These are phyloP conservation scores for Suhomyces canberraensis DNA, from an alignment of 805 yeast species.

Conservation along the genomic window DNA sequence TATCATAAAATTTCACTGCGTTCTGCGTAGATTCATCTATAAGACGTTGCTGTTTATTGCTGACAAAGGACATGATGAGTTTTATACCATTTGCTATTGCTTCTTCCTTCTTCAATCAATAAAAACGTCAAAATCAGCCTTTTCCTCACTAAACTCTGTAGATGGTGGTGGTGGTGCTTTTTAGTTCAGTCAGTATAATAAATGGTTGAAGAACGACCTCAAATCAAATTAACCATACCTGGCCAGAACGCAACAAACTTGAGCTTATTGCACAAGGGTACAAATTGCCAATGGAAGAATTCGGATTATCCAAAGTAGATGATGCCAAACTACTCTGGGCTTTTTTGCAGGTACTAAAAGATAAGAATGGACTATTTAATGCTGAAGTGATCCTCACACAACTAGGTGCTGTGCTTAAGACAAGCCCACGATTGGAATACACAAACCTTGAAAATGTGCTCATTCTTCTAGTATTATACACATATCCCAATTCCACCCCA, in stretches of 20 bases:
- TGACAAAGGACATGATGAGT: constrained; percentile 24
- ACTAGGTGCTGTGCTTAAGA: constrained; percentile 37
- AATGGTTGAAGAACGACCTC: too few relatives aligned
- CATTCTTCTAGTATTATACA: background rate
- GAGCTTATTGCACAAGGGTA: too few relatives aligned
- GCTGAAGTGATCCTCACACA: background rate
- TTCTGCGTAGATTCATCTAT: constrained; percentile 29
- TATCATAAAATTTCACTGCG: constrained; percentile 32
- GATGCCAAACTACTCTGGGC: background rate
- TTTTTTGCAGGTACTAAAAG: background rate
- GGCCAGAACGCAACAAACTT: too few relatives aligned
- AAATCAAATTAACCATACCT: too few relatives aligned
- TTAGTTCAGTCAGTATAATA: too few relatives aligned
- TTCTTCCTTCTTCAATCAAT: too few relatives aligned
- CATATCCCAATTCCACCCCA: constrained; percentile 1
- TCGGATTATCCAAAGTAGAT: background rate
- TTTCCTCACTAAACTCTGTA: too few relatives aligned
- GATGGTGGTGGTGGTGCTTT: too few relatives aligned
- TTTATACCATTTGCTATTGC: too few relatives aligned
- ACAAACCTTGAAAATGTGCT: constrained; percentile 1
- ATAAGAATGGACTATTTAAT: background rate
- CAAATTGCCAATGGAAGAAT: too few relatives aligned
- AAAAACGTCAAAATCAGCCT: too few relatives aligned
- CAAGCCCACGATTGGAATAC: background rate
- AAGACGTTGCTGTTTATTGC: constrained; percentile 29